Evolutionary conservation across 345 rosid genomes (phyloP).

Genomic region (Moricandia moricandioides): DNA sequence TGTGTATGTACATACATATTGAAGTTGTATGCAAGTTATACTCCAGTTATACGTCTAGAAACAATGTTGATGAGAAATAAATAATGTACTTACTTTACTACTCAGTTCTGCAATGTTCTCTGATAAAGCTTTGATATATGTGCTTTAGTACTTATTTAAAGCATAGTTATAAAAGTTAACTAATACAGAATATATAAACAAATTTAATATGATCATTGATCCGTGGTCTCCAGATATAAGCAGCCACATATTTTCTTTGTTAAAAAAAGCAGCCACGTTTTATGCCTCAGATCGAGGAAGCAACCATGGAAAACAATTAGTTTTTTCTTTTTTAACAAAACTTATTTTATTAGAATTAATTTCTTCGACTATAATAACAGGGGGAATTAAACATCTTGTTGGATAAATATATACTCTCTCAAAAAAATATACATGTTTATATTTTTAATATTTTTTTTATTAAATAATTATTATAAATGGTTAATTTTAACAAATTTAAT

Average conservation of each 20-base stretch:
- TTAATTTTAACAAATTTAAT: too few species aligned
- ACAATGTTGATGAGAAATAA: not conserved
- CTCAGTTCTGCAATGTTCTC: not conserved
- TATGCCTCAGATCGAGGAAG: constrained; percentile 34
- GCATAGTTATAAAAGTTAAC: not conserved
- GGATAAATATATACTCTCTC: too few species aligned
- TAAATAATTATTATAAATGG: too few species aligned
- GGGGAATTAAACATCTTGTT: too few species aligned
- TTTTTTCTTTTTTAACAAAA: not conserved
- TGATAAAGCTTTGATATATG: not conserved
- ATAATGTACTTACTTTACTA: not conserved
- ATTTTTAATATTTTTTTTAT: too few species aligned
- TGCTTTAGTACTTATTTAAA: not conserved
- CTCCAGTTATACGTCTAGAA: not conserved
- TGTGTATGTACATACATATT: not conserved
- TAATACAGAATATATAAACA: not conserved
- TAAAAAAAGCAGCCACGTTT: constrained; percentile 17
- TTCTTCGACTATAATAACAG: too few species aligned
- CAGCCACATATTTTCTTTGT: not conserved
- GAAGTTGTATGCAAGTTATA: not conserved
- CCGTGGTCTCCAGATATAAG: constrained; percentile 3
- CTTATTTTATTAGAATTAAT: not conserved
- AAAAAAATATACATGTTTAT: too few species aligned
- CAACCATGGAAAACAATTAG: constrained; percentile 10
- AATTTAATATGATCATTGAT: constrained; percentile 8